Percentiles rank a stretch among this genome's conserved stretches.
Evolutionary conservation across 2,329 filamentous ascomycete genomes (phyloP).

Genomic region (Meredithiella fracta): DNA sequence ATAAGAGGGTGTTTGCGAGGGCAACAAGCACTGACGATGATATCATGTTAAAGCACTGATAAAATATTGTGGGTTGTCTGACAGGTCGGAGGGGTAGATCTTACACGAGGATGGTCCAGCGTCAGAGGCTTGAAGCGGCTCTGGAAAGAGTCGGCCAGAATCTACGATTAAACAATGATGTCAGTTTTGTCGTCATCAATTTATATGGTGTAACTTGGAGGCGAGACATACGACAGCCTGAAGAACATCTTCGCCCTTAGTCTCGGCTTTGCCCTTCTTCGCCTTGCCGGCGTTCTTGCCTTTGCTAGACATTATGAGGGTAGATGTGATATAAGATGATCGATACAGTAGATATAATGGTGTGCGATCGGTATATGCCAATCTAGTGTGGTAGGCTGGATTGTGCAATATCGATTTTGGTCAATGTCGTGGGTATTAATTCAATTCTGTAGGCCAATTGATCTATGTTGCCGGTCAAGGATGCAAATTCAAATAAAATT

Average conservation of each 20-base stretch:
- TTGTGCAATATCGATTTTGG: not conserved
- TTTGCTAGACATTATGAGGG: slow-evolving; percentile 12
- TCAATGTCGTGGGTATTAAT: not conserved
- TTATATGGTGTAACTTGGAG: slow-evolving; percentile 2
- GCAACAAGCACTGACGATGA: slow-evolving; percentile 60
- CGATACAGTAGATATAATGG: not conserved
- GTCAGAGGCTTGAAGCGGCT: slow-evolving; percentile 82
- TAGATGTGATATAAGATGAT: not conserved
- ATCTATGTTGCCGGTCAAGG: not conserved
- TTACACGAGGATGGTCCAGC: slow-evolving; percentile 69
- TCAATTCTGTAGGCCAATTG: not conserved
- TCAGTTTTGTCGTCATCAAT: slow-evolving; percentile 7
- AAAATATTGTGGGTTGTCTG: too few relatives aligned
- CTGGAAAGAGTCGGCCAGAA: slow-evolving; percentile 90
- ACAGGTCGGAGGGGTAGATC: slow-evolving; percentile 18
- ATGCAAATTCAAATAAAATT: not conserved
- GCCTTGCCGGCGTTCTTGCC: slow-evolving; percentile 26
- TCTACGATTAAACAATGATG: slow-evolving; percentile 29
- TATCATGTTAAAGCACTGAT: slow-evolving; percentile 10
- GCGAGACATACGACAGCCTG: slow-evolving; percentile 36
- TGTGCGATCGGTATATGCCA: not conserved
- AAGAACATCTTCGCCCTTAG: slow-evolving; percentile 40
- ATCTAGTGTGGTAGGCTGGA: not conserved
- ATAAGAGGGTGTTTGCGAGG: slow-evolving; percentile 83
- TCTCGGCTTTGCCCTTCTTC: slow-evolving; percentile 37